Conservation (phyloP, 1,139 yeast genomes). For the Candida gigantensis region DNA sequence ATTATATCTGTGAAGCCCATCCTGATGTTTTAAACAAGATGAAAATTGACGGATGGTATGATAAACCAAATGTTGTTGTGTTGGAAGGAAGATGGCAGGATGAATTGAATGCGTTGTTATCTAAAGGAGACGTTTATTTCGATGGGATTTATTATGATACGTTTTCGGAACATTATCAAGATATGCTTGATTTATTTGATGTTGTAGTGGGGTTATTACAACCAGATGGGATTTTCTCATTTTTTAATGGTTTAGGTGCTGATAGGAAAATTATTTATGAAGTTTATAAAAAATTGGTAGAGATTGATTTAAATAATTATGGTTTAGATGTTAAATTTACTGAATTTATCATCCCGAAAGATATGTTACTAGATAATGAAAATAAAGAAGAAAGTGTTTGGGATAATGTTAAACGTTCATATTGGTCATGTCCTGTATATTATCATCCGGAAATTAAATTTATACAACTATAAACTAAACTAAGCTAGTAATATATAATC, state of each 20-base stretch:
- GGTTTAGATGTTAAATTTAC: conserved; percentile 65
- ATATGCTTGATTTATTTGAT: conserved; percentile 86
- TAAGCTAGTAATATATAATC: not conserved
- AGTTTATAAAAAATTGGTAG: conserved; percentile 81
- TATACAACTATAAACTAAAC: conserved; percentile 30
- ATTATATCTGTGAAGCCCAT: conserved; percentile 92
- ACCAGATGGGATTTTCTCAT: conserved; percentile 81
- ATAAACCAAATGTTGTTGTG: conserved; percentile 67
- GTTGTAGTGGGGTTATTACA: conserved; percentile 76
- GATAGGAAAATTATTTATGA: conserved; percentile 87
- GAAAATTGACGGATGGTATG: conserved; percentile 81
- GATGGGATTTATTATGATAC: conserved; percentile 95
- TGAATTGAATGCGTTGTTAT: conserved; percentile 62
- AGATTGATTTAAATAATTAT: conserved; percentile 74
- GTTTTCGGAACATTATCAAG: conserved; percentile 81
- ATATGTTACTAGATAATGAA: conserved; percentile 26
- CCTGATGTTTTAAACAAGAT: conserved; percentile 81
- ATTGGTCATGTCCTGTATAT: conserved; percentile 72
- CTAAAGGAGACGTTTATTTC: conserved; percentile 65
- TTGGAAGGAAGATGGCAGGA: conserved; percentile 94
- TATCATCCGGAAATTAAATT: conserved; percentile 65
- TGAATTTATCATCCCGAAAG: conserved; percentile 43
- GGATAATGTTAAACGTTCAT: conserved; percentile 70
- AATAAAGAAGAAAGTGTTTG: conserved; percentile 47
- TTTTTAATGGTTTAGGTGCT: conserved; percentile 96